A percentile compares a stretch with the other conserved stretches of the same genome.
These are phyloP conservation scores for Posidonia oceanica DNA, from an alignment of 116 monocot species.

Conservation along the genomic window DNA sequence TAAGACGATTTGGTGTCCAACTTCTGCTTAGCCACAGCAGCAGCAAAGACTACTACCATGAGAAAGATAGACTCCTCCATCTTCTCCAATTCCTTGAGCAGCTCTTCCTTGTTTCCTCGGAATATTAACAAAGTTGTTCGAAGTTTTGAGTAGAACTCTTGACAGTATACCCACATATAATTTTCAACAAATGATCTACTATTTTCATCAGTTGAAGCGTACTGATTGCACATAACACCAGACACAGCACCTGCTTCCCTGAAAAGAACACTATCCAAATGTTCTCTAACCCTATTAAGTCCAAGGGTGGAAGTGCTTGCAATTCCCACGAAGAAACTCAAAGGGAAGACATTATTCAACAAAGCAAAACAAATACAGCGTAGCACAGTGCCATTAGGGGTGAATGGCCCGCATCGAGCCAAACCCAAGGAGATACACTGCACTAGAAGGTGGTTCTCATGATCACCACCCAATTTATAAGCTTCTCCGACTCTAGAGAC, in stretches of 20 bases:
- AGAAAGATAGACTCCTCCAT: slow-evolving; percentile 87
- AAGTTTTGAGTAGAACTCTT: slow-evolving; percentile 39
- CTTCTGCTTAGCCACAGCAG: slow-evolving; percentile 50
- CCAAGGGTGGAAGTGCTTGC: neutral
- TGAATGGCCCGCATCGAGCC: slow-evolving; percentile 45
- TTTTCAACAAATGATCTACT: slow-evolving; percentile 35
- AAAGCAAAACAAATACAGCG: slow-evolving; percentile 42
- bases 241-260: slow-evolving; percentile 85
- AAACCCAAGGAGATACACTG: slow-evolving; percentile 66
- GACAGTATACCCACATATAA: slow-evolving; percentile 53
- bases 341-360: slow-evolving; percentile 46
- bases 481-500: slow-evolving; percentile 20
- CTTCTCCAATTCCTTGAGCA: slow-evolving; percentile 54
- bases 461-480: slow-evolving; percentile 4
- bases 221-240: slow-evolving; percentile 68
- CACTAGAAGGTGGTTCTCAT: slow-evolving; percentile 30
- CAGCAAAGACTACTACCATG: slow-evolving; percentile 88
- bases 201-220: slow-evolving; percentile 42
- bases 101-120: slow-evolving; percentile 20
- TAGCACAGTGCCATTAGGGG: slow-evolving; percentile 29
- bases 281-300: slow-evolving; percentile 23
- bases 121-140: slow-evolving; percentile 24
- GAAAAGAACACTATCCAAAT: slow-evolving; percentile 50
- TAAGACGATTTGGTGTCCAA: slow-evolving; percentile 34
- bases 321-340: slow-evolving; percentile 18